These are phyloP conservation scores for Candida buenavistaensis DNA, from an alignment of 1,139 yeast species.

Conservation along the genomic window DNA sequence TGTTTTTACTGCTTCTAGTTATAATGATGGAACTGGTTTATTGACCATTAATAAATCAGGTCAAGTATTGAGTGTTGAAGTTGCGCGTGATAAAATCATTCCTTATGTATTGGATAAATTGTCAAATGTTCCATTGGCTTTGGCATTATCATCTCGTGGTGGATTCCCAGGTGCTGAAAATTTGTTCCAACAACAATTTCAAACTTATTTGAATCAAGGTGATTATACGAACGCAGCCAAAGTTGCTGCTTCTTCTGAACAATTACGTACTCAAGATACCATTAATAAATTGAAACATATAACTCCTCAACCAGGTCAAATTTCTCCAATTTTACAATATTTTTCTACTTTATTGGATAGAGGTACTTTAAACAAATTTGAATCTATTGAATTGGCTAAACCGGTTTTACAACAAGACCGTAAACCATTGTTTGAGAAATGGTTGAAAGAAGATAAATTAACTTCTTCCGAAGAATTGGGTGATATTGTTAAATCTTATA, in stretches of 20 bases:
- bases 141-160: conserved; percentile 90
- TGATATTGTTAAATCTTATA: conserved; percentile 85
- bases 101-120: conserved; percentile 88
- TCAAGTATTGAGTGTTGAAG: conserved; percentile 90
- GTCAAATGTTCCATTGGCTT: conserved; percentile 83
- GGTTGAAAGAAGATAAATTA: conserved; percentile 93
- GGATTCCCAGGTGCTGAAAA: conserved; percentile 97
- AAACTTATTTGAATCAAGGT: conserved; percentile 77
- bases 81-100: conserved; percentile 79
- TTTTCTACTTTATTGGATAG: conserved; percentile 89
- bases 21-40: conserved; percentile 76
- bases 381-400: conserved; percentile 90
- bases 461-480: conserved; percentile 96
- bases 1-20: conserved; percentile 85
- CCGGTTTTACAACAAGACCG: conserved; percentile 97
- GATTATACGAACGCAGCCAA: conserved; percentile 93
- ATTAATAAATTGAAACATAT: conserved; percentile 88
- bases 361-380: conserved; percentile 90
- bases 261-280: conserved; percentile 92
- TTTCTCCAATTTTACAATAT: conserved; percentile 91
- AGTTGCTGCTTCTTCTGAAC: conserved; percentile 94
- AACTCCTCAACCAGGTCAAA: conserved; percentile 95
- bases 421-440: conserved; percentile 89
- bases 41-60: conserved; percentile 94
- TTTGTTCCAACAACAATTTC: conserved; percentile 88